phyloP scores from a whole-genome alignment of 164 flowering plant species.

The Berberis thunbergii region DNA sequence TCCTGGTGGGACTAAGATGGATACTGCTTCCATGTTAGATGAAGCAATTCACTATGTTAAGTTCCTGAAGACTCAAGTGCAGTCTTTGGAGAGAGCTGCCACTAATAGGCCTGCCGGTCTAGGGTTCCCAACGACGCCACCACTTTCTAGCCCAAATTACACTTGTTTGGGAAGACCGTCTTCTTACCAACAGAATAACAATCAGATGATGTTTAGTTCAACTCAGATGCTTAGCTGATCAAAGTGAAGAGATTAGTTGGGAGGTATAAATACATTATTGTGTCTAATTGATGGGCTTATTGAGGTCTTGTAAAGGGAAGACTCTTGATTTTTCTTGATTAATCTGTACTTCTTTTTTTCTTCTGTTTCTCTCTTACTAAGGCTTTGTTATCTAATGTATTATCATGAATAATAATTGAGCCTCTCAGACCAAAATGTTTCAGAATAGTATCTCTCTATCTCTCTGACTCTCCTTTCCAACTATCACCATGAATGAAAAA shows the following conservation, averaged over 20 bases:
- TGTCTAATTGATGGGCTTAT: not conserved
- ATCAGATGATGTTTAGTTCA: constrained; percentile 12
- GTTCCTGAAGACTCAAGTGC: constrained; percentile 49
- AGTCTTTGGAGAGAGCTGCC: constrained; percentile 38
- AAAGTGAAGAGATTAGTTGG: not conserved
- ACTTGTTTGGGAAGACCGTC: constrained; percentile 15
- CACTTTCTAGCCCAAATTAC: constrained; percentile 18
- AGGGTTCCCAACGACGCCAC: constrained; percentile 18
- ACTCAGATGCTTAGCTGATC: constrained; percentile 22
- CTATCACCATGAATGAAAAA: too few species aligned
- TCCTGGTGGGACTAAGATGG: constrained; percentile 64
- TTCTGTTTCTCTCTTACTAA: not conserved
- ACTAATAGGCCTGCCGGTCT: constrained; percentile 17
- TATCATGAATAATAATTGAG: constrained; percentile 3
- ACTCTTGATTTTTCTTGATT: not conserved
- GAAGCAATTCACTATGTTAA: constrained; percentile 59
- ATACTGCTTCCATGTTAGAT: constrained; percentile 60
- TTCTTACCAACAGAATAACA: constrained; percentile 14
- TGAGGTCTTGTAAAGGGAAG: constrained; percentile 9
- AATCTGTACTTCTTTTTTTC: not conserved
- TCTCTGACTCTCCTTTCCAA: not conserved
- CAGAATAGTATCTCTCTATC: not conserved
- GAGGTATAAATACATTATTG: not conserved
- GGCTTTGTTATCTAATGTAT: not conserved
- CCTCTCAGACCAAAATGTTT: not conserved